Evolutionary conservation across 2,329 filamentous ascomycete species (phyloP).

Genomic region (Arachnomyces sp.): DNA sequence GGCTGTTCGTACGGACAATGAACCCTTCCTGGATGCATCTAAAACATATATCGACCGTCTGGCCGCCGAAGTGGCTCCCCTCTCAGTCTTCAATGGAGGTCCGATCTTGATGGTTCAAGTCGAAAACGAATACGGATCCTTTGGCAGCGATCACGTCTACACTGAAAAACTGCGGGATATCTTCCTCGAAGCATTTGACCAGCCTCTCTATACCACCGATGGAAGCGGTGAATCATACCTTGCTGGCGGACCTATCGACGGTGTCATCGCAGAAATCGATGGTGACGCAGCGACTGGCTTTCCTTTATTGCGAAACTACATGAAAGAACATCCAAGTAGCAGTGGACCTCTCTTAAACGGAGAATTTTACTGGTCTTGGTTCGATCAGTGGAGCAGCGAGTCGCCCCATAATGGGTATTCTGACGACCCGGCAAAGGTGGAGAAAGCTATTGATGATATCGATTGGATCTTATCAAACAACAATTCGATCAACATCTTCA

Average conservation of each 20-base stretch:
- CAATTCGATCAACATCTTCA: slow-evolving; percentile 43
- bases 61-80: slow-evolving; percentile 26
- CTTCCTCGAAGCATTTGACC: slow-evolving; percentile 35
- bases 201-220: slow-evolving; percentile 44
- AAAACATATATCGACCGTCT: slow-evolving; percentile 33
- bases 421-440: slow-evolving; percentile 3
- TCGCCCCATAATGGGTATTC: slow-evolving; percentile 25
- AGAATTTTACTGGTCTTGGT: slow-evolving; percentile 41
- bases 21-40: slow-evolving; percentile 31
- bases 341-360: slow-evolving; percentile 42
- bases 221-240: slow-evolving; percentile 38
- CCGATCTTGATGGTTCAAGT: slow-evolving; percentile 45
- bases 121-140: slow-evolving; percentile 46
- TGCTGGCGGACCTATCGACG: slow-evolving; percentile 35
- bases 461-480: slow-evolving; percentile 31
- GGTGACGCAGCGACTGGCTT: slow-evolving; percentile 39
- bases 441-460: slow-evolving; percentile 21
- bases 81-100: slow-evolving; percentile 37
- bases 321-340: slow-evolving; percentile 35
- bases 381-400: slow-evolving; percentile 38
- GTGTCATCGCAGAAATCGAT: slow-evolving; percentile 40
- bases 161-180: slow-evolving; percentile 35
- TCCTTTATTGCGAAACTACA: slow-evolving; percentile 30
- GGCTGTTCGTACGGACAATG: slow-evolving; percentile 35
- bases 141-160: slow-evolving; percentile 40